Evolutionary conservation across 2,329 filamentous ascomycete species (phyloP), one percentile per base, ranked within the genome.

Genomic region (Parasarocladium wereldwijsianum): DNA sequence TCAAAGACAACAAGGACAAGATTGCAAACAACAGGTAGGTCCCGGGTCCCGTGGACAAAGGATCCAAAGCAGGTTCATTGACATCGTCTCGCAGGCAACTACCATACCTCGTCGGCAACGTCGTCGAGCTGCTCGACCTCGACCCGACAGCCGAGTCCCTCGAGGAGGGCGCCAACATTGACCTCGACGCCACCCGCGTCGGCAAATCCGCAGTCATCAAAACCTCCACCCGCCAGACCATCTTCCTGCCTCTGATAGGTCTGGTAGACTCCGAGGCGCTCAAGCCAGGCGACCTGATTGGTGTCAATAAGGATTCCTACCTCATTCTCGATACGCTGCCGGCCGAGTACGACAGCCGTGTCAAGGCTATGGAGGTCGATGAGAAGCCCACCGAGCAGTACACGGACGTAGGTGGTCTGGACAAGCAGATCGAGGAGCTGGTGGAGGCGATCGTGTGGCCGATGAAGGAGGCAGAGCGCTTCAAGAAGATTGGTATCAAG

Each of bases 401-500:
- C 62, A 90, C 78, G 32, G 90, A 98, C 60, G 92, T 98, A 10
- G 90, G 90, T 59, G 90, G 90, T 30, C 58, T 98, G 45, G 86
- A 94, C 59, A 98, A 98, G 63, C 90, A 98, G 64, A 98, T 98
- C 49, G 87, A 94, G 55, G 92, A 98, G 60, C 70, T 98, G 32
- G 86, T 98, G 7, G 90, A 98, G 62, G 90, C 90, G 33, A 90
- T 98, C 29, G 90, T 98, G 17, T 96, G 87, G 87, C 90, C 90
- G 2, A 98, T 98, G 90, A 96, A 96, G 70, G 87, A 98, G 60
- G 86, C 90, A 2, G 92, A 98, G 45, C 74, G 87, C 13, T 98
- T 98, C 65, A 96, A 94, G 70, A 96, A 94, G 70, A 94, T 98
- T 47, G 90, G 90, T 43, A 98, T 98, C 66, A 98, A 98, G 64